Evolutionary conservation across 2,329 filamentous ascomycete species (phyloP).

Genomic region (Exutisphaerella laricina): DNA sequence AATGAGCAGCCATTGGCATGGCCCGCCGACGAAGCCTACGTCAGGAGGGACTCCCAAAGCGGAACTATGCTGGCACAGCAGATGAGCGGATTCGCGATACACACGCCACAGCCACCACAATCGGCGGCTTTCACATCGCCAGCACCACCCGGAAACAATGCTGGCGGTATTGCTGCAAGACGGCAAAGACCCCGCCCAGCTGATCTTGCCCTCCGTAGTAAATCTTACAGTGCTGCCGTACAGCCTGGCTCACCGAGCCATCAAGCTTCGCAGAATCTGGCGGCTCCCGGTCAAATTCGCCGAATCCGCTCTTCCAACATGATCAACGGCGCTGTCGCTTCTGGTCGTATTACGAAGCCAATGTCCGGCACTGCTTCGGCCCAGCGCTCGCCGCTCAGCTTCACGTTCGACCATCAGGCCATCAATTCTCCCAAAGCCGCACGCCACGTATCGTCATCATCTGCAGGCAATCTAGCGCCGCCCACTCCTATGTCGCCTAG

Average conservation of each 20-base stretch:
- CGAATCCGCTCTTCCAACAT: slow-evolving; percentile 46
- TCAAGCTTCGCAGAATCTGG: slow-evolving; percentile 57
- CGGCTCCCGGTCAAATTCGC: slow-evolving; percentile 53
- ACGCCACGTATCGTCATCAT: slow-evolving; percentile 31
- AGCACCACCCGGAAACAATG: slow-evolving; percentile 27
- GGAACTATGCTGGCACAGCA: slow-evolving; percentile 31
- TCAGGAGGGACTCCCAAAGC: slow-evolving; percentile 29
- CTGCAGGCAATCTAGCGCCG: slow-evolving; percentile 40
- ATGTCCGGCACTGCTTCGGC: slow-evolving; percentile 40
- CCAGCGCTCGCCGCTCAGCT: slow-evolving; percentile 44
- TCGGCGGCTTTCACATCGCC: slow-evolving; percentile 32
- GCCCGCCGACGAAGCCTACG: slow-evolving; percentile 30
- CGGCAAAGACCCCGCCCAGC: slow-evolving; percentile 38
- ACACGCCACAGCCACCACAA: slow-evolving; percentile 29
- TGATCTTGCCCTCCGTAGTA: slow-evolving; percentile 41
- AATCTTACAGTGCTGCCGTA: slow-evolving; percentile 32
- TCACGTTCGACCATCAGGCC: slow-evolving; percentile 41
- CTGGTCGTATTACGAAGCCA: slow-evolving; percentile 45
- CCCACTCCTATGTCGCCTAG: slow-evolving; percentile 45
- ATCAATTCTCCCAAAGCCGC: slow-evolving; percentile 43
- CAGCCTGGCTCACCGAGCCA: slow-evolving; percentile 38
- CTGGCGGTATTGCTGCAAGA: slow-evolving; percentile 37
- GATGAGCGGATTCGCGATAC: slow-evolving; percentile 33
- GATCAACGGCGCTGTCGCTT: slow-evolving; percentile 36
- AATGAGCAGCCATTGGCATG: slow-evolving; percentile 32